Percentiles rank a stretch among this genome's conserved stretches.
These are phyloP conservation scores for Leucocoprinus birnbaumii DNA, from an alignment of 768 basidiomycete species.

Conservation along the genomic window DNA sequence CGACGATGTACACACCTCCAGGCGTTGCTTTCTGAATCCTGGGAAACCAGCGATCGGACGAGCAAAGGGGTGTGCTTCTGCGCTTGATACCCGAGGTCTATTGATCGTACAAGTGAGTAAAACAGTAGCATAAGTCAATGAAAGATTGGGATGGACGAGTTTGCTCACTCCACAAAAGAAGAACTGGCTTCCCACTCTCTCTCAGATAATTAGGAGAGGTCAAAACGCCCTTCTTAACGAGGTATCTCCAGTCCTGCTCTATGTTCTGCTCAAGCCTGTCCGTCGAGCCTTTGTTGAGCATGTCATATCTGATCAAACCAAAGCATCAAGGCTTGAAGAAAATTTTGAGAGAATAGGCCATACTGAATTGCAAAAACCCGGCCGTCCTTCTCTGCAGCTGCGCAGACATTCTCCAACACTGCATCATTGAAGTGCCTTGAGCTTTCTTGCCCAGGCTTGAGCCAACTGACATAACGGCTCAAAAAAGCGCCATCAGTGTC, in stretches of 20 bases:
- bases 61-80: constrained; percentile 56
- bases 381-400: constrained; percentile 78
- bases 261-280: constrained; percentile 66
- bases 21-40: constrained; percentile 64
- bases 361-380: constrained; percentile 85
- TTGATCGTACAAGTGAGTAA: no score
- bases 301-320: constrained; percentile 64
- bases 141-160: background rate
- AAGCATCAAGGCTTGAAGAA: background rate
- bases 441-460: constrained; percentile 55
- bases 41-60: constrained; percentile 47
- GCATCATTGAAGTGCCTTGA: constrained; percentile 54
- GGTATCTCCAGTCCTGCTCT: constrained; percentile 72
- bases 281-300: constrained; percentile 71
- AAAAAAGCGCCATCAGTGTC: constrained; percentile 80
- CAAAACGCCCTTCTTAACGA: constrained; percentile 61
- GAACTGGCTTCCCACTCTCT: constrained; percentile 67
- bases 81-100: no score
- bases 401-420: constrained; percentile 64
- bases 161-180: constrained; percentile 66
- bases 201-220: constrained; percentile 72
- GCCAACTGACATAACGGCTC: constrained; percentile 72
- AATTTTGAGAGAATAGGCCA: constrained; percentile 24
- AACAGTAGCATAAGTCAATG: background rate
- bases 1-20: constrained; percentile 74